Conservation (phyloP, 768 basidiomycete genomes). For the Suillus clintonianus region DNA sequence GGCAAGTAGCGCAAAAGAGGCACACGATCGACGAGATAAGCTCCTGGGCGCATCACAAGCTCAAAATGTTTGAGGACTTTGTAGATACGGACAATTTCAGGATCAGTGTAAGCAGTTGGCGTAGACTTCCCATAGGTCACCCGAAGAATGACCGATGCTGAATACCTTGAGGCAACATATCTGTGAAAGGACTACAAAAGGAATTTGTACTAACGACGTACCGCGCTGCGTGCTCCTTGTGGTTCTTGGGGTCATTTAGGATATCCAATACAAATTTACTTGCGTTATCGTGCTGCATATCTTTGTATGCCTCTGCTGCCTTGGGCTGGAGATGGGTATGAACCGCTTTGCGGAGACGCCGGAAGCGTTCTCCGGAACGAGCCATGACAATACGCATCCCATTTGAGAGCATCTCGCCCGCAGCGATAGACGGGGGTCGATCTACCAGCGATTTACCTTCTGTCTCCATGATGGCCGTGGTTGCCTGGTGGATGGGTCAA, state of each 20-base stretch:
- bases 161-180: conserved; percentile 4
- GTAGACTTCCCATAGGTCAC: conserved; percentile 16
- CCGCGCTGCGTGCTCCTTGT: conserved; percentile 28
- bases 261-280: conserved; percentile 10
- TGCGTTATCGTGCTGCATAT: conserved; percentile 39
- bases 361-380: conserved; percentile 50
- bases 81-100: conserved; percentile 18
- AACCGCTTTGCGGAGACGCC: conserved; percentile 55
- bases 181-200: conserved; percentile 29
- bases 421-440: conserved; percentile 49
- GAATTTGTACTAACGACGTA: conserved; percentile 28
- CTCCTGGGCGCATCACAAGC: conserved; percentile 39
- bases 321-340: conserved; percentile 54
- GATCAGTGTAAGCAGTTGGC: conserved; percentile 9
- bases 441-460: conserved; percentile 51
- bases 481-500: conserved; percentile 38
- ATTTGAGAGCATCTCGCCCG: conserved; percentile 52
- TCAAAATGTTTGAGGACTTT: conserved; percentile 22
- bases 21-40: conserved; percentile 53
- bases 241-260: conserved; percentile 24
- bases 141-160: conserved; percentile 11
- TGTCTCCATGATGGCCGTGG: conserved; percentile 58
- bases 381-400: conserved; percentile 55
- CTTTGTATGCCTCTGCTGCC: conserved; percentile 42
- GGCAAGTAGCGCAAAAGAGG: conserved; percentile 50